Base-by-base conservation (phyloP, 495 filamentous ascomycete genomes). In the Aspergillus homomorphus region DNA sequence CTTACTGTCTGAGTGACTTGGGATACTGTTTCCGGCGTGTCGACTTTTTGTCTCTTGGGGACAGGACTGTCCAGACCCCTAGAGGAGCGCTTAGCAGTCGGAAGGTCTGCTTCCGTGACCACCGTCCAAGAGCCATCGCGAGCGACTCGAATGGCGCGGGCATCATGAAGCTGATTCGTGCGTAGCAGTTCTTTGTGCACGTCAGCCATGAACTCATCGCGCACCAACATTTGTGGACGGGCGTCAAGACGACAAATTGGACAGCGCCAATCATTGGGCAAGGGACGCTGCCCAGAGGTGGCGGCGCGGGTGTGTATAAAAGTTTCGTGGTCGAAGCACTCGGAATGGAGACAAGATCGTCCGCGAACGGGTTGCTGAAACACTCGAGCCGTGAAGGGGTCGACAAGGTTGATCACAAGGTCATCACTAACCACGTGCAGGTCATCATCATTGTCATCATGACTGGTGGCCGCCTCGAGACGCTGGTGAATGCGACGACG, bases 251-350 rank as follows among this genome's bases (percentile, higher is more conserved):
- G 76, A 70, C 92, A 96, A 52, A 94, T 82, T 0, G 92, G 92
- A 64, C 92, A 97, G 43, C 75, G 81, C 89, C 92, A 95, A 53
- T 84, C 81, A 51, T 94, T 89, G n/a, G 83, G 78, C 56, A 82
- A 75, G 33, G 80, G 80, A 0, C 84, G 81, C 80, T 76, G 38
- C 64, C 80, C 45, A 65, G 74, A 57, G 63, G 64, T 56, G 68
- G 74, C 59, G 69, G 72, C 66, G 71, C 87, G 81, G 0, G 88
- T 91, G 15, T 74, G 66, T 14, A 97, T 79, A 73, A 88, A 96
- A 0, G 83, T 91, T 23, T 90, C 83, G 21, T 94, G 85, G 68
- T 97, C 92, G 67, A 97, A 96, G 68, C 90, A 95, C 70, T 96
- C 90, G 38, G 84, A 72, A 67, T 97, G 92, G 7, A 72, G 72